These are phyloP conservation scores for Talaromyces sp. DNA, from an alignment of 2,329 filamentous ascomycete species.

Conservation along the genomic window DNA sequence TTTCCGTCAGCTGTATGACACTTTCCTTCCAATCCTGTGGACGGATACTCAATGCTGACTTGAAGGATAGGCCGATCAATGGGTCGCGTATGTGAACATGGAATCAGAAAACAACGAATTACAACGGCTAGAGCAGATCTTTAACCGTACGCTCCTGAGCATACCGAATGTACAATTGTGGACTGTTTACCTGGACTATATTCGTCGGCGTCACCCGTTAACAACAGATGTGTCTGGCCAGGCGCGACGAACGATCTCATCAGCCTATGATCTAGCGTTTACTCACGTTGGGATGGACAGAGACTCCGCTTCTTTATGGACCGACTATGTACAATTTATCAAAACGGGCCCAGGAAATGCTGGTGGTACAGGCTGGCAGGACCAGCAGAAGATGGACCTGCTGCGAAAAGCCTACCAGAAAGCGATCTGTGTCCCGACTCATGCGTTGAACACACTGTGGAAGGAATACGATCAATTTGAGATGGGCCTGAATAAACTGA, in stretches of 20 bases:
- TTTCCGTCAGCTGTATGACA: constrained; percentile 85
- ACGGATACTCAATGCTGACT: constrained; percentile 26
- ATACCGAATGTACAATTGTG: constrained; percentile 82
- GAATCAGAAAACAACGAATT: constrained; percentile 84
- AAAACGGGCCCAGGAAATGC: constrained; percentile 79
- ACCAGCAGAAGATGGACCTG: constrained; percentile 95
- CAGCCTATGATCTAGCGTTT: constrained; percentile 89
- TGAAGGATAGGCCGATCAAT: constrained; percentile 69
- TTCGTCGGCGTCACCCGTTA: constrained; percentile 83
- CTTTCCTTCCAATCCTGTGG: constrained; percentile 5
- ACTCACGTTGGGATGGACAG: constrained; percentile 86
- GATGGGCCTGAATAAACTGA: constrained; percentile 86
- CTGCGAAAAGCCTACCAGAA: constrained; percentile 88
- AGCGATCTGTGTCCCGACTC: constrained; percentile 80
- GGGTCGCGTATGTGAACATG: constrained; percentile 83
- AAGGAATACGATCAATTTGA: constrained; percentile 98
- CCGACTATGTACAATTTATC: constrained; percentile 91
- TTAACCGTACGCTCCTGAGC: constrained; percentile 69
- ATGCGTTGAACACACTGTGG: constrained; percentile 79
- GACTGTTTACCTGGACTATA: constrained; percentile 91
- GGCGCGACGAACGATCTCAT: constrained; percentile 71
- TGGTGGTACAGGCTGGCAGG: constrained; percentile 86
- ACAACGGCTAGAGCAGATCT: constrained; percentile 72
- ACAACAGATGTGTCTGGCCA: constrained; percentile 69
- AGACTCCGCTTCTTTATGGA: constrained; percentile 84